Conservation (phyloP, 148 eudicot species). For the Oxyria digyna region DNA sequence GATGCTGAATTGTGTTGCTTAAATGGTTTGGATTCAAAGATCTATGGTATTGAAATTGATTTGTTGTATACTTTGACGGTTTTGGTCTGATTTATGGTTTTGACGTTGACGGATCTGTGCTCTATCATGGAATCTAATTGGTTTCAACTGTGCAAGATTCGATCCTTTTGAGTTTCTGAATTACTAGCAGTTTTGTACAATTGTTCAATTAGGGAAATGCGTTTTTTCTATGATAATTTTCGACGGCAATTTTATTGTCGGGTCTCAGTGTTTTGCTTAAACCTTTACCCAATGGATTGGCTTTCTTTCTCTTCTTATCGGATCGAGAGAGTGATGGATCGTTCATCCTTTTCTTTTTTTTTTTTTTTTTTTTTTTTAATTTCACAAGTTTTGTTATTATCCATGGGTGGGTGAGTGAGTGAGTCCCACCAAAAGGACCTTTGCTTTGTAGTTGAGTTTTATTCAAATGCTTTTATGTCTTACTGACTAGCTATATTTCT, state of each 20-base stretch:
- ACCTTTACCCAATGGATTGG: too few species aligned
- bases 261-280: neutral
- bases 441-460: neutral
- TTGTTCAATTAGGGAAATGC: too few species aligned
- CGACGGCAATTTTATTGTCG: neutral
- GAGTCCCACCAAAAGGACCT: neutral
- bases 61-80: neutral
- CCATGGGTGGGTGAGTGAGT: neutral
- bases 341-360: too few species aligned
- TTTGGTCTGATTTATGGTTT: neutral
- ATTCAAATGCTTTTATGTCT: too few species aligned
- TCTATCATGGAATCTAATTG: neutral
- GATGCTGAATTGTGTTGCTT: neutral
- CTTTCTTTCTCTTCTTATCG: too few species aligned
- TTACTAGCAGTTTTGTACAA: neutral
- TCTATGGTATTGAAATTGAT: neutral
- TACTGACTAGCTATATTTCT: too few species aligned
- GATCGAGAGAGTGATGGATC: too few species aligned
- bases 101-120: neutral
- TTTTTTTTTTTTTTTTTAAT: too few species aligned
- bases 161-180: neutral
- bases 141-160: neutral
- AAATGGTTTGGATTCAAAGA: neutral
- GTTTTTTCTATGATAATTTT: too few species aligned
- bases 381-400: neutral